Evolutionary conservation across 768 basidiomycete species (phyloP).

Genomic region (Baorangia bicolor): DNA sequence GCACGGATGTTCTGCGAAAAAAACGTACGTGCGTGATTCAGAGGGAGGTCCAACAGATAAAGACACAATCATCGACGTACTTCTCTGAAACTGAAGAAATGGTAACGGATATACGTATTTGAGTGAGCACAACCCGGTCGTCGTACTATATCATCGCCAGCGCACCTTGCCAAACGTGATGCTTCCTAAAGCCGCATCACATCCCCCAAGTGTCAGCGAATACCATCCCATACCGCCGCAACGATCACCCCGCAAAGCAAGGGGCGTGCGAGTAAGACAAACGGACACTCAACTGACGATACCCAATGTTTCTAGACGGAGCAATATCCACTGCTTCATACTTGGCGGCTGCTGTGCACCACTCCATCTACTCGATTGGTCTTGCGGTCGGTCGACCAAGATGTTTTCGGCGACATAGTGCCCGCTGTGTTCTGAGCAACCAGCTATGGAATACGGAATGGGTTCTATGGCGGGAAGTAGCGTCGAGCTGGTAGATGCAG

Average conservation of each 20-base stretch:
- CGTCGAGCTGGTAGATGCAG: conserved; percentile 3
- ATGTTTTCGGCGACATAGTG: conserved; percentile 71
- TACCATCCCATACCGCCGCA: not conserved
- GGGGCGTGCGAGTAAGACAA: not conserved
- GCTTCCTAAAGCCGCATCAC: conserved; percentile 43
- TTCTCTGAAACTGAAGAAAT: conserved; percentile 24
- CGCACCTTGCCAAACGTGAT: conserved; percentile 81
- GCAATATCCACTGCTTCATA: conserved; percentile 67
- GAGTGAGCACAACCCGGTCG: not conserved
- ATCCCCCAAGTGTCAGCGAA: conserved; percentile 9
- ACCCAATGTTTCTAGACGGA: conserved; percentile 57
- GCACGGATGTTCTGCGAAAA: conserved; percentile 68
- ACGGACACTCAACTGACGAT: conserved; percentile 60
- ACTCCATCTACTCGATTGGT: conserved; percentile 75
- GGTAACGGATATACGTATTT: not conserved
- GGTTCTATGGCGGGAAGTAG: conserved; percentile 16
- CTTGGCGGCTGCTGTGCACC: conserved; percentile 57
- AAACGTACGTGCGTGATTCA: not conserved
- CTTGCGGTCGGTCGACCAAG: conserved; percentile 57
- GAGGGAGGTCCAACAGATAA: not conserved
- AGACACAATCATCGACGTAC: conserved; percentile 13
- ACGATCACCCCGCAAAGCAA: not conserved
- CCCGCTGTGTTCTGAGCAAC: conserved; percentile 70
- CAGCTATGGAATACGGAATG: conserved; percentile 53
- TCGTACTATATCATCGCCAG: not conserved